phyloP scores from a whole-genome alignment of 306 rosid species.

The Dryas alaskensis region DNA sequence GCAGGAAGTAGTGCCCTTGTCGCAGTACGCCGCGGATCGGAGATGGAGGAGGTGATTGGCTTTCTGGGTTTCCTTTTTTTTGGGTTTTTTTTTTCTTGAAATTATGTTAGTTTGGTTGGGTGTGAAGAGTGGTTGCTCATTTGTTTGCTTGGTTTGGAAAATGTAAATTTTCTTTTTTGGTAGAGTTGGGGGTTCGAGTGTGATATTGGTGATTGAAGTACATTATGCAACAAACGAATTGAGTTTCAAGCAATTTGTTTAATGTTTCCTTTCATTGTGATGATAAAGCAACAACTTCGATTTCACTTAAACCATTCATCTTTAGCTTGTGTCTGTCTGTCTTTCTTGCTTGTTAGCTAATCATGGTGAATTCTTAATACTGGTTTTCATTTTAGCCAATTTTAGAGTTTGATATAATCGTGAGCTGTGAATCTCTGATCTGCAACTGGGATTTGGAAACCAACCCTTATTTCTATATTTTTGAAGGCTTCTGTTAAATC shows the following conservation, averaged over 20 bases:
- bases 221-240: constrained; percentile 4
- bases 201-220: constrained; percentile 12
- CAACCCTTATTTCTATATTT: too few species aligned
- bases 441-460: too few species aligned
- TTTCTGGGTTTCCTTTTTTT: neutral
- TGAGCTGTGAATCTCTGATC: neutral
- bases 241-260: neutral
- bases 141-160: neutral
- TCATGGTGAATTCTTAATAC: neutral
- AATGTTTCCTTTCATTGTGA: neutral
- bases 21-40: constrained; percentile 72
- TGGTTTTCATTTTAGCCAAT: neutral
- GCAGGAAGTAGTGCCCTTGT: constrained; percentile 83
- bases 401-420: neutral
- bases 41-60: constrained; percentile 46
- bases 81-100: neutral
- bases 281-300: neutral
- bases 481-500: neutral
- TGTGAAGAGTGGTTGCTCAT: neutral
- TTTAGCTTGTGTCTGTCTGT: neutral
- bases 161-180: constrained; percentile 14
- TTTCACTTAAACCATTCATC: constrained; percentile 4
- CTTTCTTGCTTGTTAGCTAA: neutral
- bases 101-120: neutral
- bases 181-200: neutral